phyloP scores from a whole-genome alignment of 805 yeast genomes.

The Wickerhamomyces silvicola region DNA sequence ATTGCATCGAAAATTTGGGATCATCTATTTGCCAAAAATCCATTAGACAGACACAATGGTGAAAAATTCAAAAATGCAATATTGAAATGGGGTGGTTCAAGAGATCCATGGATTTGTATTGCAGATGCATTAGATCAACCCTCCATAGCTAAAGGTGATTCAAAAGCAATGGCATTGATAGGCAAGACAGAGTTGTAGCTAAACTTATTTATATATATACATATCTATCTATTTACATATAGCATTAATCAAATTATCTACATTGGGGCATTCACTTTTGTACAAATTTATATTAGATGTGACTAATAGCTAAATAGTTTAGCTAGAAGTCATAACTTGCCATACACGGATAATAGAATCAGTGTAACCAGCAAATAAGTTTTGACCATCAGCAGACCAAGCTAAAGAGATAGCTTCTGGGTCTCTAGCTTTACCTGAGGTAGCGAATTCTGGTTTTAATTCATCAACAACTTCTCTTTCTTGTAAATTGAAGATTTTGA shows the following conservation, averaged over 20 bases:
- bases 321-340: slow-evolving; percentile 89
- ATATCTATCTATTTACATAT: too few relatives aligned
- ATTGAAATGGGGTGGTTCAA: slow-evolving; percentile 89
- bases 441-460: slow-evolving; percentile 95
- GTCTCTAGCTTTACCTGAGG: slow-evolving; percentile 84
- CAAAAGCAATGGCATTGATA: slow-evolving; percentile 57
- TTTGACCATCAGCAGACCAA: slow-evolving; percentile 99
- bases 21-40: slow-evolving; percentile 61
- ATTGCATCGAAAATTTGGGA: slow-evolving; percentile 84
- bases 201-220: not conserved
- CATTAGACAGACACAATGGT: slow-evolving; percentile 69
- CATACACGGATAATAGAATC: slow-evolving; percentile 99
- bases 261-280: slow-evolving; percentile 1
- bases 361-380: slow-evolving; percentile 99
- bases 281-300: slow-evolving; percentile 2
- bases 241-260: not conserved
- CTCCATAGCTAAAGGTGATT: slow-evolving; percentile 58
- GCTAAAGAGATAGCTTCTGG: slow-evolving; percentile 97
- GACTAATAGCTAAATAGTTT: slow-evolving; percentile 8
- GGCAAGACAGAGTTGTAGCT: slow-evolving; percentile 27
- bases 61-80: slow-evolving; percentile 63
- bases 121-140: slow-evolving; percentile 70
- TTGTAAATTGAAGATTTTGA: slow-evolving; percentile 97
- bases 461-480: slow-evolving; percentile 91
- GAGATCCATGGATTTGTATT: slow-evolving; percentile 82